Conservation (phyloP, 2,329 filamentous ascomycete species). For the Fusarium proliferatum region DNA sequence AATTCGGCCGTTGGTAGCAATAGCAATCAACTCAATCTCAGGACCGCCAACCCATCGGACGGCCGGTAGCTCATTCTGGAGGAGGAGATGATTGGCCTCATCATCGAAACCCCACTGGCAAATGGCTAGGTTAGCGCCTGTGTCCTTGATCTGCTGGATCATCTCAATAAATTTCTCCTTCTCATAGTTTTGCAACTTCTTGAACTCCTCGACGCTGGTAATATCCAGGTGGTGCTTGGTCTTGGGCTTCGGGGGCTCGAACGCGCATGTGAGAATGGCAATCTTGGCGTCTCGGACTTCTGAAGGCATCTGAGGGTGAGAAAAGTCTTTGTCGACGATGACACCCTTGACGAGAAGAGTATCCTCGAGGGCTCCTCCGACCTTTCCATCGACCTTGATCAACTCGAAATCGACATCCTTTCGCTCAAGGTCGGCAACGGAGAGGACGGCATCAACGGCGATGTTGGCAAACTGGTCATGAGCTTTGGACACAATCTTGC, state of each 20-base stretch:
- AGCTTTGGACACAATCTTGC: conserved; percentile 99
- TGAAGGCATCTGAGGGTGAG: conserved; percentile 97
- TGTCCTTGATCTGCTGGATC: conserved; percentile 98
- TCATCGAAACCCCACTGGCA: conserved; percentile 99
- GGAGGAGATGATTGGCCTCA: conserved; percentile 95
- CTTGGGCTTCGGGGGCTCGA: conserved; percentile 99
- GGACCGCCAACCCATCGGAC: conserved; percentile 98
- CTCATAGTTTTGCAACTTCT: conserved; percentile 96
- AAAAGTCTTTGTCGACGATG: conserved; percentile 99
- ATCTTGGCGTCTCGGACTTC: conserved; percentile 96
- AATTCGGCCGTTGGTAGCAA: conserved; percentile 97
- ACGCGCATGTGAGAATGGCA: conserved; percentile 96
- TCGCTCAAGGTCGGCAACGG: conserved; percentile 93
- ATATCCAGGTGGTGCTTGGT: conserved; percentile 99
- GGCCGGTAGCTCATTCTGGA: conserved; percentile 95
- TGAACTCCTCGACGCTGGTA: conserved; percentile 96
- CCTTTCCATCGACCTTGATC: conserved; percentile 99
- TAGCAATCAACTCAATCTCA: conserved; percentile 98
- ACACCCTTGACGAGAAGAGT: conserved; percentile 96
- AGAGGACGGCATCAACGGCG: conserved; percentile 95
- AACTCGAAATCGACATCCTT: conserved; percentile 99
- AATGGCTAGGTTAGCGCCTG: conserved; percentile 95
- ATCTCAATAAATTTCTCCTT: conserved; percentile 97
- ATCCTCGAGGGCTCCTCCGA: conserved; percentile 93
- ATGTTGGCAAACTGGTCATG: conserved; percentile 99